phyloP scores from a whole-genome alignment of 371 early-diverging fungal genomes.

The Dentiscutata heterogama region DNA sequence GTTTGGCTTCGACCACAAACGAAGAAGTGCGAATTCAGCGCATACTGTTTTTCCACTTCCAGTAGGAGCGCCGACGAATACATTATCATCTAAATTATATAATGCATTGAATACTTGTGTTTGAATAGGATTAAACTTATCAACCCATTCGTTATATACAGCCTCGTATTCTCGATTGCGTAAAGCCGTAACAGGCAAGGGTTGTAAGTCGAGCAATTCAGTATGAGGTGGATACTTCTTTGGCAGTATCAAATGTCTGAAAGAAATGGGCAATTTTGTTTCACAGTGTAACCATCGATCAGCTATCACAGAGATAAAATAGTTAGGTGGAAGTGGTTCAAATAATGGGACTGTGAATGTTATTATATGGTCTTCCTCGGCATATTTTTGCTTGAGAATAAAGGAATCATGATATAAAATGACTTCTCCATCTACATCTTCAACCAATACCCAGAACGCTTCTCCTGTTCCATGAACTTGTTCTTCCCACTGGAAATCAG shows the following conservation, averaged over 20 bases:
- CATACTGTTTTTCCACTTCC: constrained; percentile 98
- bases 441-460: constrained; percentile 94
- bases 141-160: constrained; percentile 69
- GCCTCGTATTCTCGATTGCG: constrained; percentile 77
- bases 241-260: constrained; percentile 92
- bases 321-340: constrained; percentile 96
- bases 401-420: constrained; percentile 91
- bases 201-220: constrained; percentile 93
- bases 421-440: constrained; percentile 92
- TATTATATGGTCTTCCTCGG: constrained; percentile 73
- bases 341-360: constrained; percentile 94
- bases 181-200: constrained; percentile 84
- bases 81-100: constrained; percentile 91
- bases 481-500: constrained; percentile 95
- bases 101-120: constrained; percentile 95
- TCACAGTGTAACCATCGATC: constrained; percentile 97
- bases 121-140: constrained; percentile 97
- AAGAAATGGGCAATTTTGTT: constrained; percentile 90
- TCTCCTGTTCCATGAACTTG: constrained; percentile 88
- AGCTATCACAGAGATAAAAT: constrained; percentile 90
- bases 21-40: constrained; percentile 95
- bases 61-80: constrained; percentile 96
- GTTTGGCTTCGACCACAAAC: constrained; percentile 76
- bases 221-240: constrained; percentile 95
- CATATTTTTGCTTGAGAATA: constrained; percentile 82